Evolutionary conservation across 768 basidiomycete genomes (phyloP).

Genomic region (Podaxis sp.): DNA sequence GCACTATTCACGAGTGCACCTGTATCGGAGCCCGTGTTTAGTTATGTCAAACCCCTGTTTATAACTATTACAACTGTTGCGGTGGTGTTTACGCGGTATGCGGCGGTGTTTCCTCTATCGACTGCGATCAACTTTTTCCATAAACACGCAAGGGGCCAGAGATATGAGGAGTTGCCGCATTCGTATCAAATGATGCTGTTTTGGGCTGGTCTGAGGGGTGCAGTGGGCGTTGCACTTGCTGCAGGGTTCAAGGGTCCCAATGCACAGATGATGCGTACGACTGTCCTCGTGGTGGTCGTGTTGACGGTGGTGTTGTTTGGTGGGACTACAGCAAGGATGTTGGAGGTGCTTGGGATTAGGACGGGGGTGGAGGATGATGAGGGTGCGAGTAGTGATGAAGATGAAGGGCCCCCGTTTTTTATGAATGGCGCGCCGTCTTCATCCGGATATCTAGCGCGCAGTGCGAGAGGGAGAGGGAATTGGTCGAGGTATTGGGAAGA

Average conservation of each 20-base stretch:
- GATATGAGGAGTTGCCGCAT: slow-evolving; percentile 90
- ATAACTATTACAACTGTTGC: slow-evolving; percentile 89
- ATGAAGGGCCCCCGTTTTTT: slow-evolving; percentile 37
- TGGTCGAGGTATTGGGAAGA: slow-evolving; percentile 46
- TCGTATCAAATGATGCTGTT: slow-evolving; percentile 99
- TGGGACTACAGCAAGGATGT: slow-evolving; percentile 95
- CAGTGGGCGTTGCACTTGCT: slow-evolving; percentile 96
- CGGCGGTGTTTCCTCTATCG: slow-evolving; percentile 93
- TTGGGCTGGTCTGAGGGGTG: slow-evolving; percentile 96
- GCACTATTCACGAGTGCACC: slow-evolving; percentile 92
- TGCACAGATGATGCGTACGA: slow-evolving; percentile 86
- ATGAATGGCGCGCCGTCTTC: slow-evolving; percentile 25
- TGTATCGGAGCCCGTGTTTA: slow-evolving; percentile 70
- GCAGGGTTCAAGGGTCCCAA: slow-evolving; percentile 95
- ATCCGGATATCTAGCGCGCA: slow-evolving; percentile 30
- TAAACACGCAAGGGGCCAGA: slow-evolving; percentile 78
- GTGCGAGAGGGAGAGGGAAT: slow-evolving; percentile 32
- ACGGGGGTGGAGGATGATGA: slow-evolving; percentile 95
- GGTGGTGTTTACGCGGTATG: slow-evolving; percentile 93
- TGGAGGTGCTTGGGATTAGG: slow-evolving; percentile 94
- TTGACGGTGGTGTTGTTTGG: slow-evolving; percentile 94
- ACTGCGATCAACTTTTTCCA: slow-evolving; percentile 94
- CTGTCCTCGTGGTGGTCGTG: slow-evolving; percentile 94
- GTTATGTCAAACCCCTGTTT: slow-evolving; percentile 93
- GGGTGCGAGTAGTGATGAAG: slow-evolving; percentile 53